Evolutionary conservation across 2,329 filamentous ascomycete genomes (phyloP).

Genomic region (Whalleya microplaca): DNA sequence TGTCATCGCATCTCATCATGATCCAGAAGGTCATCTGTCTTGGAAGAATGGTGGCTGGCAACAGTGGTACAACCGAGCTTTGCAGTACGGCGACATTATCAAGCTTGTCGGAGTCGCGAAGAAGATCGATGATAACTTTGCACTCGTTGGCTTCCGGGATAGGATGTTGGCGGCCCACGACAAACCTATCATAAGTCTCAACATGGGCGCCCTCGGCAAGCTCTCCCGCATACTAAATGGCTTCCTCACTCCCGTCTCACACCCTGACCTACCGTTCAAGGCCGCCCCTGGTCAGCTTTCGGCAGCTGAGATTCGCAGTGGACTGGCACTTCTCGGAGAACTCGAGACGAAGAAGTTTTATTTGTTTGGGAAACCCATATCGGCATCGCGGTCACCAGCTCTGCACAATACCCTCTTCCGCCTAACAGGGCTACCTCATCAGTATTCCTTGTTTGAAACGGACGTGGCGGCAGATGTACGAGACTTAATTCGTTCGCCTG

Average conservation of each 20-base stretch:
- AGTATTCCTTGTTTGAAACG: constrained; percentile 80
- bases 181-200: constrained; percentile 89
- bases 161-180: constrained; percentile 74
- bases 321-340: constrained; percentile 77
- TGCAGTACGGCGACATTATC: constrained; percentile 90
- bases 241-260: constrained; percentile 94
- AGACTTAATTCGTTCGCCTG: constrained; percentile 66
- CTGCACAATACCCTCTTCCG: constrained; percentile 87
- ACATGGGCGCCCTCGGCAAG: constrained; percentile 89
- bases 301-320: constrained; percentile 82
- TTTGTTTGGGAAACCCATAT: constrained; percentile 85
- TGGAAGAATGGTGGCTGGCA: constrained; percentile 97
- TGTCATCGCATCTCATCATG: constrained; percentile 95
- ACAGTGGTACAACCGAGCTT: constrained; percentile 82
- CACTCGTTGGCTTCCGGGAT: constrained; percentile 78
- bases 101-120: constrained; percentile 88
- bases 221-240: constrained; percentile 87
- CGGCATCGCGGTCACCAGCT: constrained; percentile 80
- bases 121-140: constrained; percentile 82
- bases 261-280: constrained; percentile 86
- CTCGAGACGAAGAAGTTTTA: constrained; percentile 78
- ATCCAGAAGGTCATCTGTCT: constrained; percentile 75
- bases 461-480: constrained; percentile 63
- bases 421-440: constrained; percentile 78
- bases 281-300: constrained; percentile 94